Evolutionary conservation across 805 yeast species (phyloP), one percentile per base, ranked within the genome.

Genomic region (Grigorovia humatica): DNA sequence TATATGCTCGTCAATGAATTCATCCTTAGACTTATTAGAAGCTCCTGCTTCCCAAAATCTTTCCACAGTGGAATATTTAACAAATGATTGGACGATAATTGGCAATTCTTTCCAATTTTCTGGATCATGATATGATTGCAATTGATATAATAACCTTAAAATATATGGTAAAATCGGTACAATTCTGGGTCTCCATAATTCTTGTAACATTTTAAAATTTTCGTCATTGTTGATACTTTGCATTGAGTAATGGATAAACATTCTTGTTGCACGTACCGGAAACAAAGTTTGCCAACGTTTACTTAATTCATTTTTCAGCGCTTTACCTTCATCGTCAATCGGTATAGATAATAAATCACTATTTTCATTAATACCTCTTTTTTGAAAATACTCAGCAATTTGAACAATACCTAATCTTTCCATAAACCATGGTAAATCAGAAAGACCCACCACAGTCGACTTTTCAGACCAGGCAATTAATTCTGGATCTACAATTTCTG

Each of bases 21-120:
- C 89, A 64, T 93, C 98, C 61, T 88, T 85, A 2, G 96, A 82
- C 68, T 93, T 96, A 52, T 87, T 85, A 1, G 96, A 87, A 20
- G 95, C 95, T 17, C 99, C 99, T 54, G 89, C 95, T 64, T 95
- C 98, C 99, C 99, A 93, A 66, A 93, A 93, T 61, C 98, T 75
- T 70, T 93, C 99, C 64, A 83, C 81, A 48, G 95, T 85, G 54
- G 95, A 84, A 60, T 88, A 84, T 57, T 79, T 78, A n/a, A 91
- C 96, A 72, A 95, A 91, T 1, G 91, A 76, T 65, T 88, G 96
- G 1, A 93, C 98, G 52, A 88, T 95, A 2, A 77, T 77, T 0
- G 99, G 98, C 48, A 93, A 73, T 43, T 80, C 86, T 13, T 73
- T 74, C 98, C 99, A 91, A 66, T 91, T 91, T 12, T 75, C 84